These are phyloP conservation scores for Biscogniauxia marginata DNA, from an alignment of 2,329 filamentous ascomycete genomes.

Conservation along the genomic window DNA sequence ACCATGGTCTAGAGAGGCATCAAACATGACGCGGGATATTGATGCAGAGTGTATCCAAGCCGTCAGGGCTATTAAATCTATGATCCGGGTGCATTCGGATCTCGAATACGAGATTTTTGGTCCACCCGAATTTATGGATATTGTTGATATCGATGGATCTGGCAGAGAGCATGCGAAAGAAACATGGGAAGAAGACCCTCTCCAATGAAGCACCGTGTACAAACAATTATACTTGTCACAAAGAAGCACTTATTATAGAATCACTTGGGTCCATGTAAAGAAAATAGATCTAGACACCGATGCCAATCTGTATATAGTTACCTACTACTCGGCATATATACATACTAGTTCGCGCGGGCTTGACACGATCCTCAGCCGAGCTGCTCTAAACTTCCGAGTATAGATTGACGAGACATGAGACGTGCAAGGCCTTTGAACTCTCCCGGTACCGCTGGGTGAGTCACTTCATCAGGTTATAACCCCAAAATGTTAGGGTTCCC, in stretches of 20 bases:
- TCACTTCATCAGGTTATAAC: too few relatives aligned
- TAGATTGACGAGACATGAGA: too few relatives aligned
- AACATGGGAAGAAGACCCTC: not conserved
- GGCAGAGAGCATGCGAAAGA: not conserved
- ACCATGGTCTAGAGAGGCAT: constrained; percentile 48
- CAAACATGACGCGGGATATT: constrained; percentile 39
- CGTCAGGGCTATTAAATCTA: constrained; percentile 31
- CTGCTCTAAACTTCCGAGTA: too few relatives aligned
- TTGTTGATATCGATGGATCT: constrained; percentile 1
- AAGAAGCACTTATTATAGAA: not conserved
- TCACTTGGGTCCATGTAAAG: not conserved
- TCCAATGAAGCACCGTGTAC: constrained; percentile 4
- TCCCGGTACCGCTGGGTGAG: too few relatives aligned
- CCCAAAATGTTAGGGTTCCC: too few relatives aligned
- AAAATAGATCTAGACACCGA: not conserved
- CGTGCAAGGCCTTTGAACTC: too few relatives aligned
- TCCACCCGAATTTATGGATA: constrained; percentile 12
- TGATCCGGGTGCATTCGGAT: constrained; percentile 27
- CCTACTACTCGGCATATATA: not conserved
- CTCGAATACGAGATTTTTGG: constrained; percentile 28
- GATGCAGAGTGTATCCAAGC: constrained; percentile 36
- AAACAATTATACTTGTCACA: constrained; percentile 3
- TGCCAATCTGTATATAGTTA: not conserved
- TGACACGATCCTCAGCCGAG: not conserved
- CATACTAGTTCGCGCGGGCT: not conserved